These are phyloP conservation scores for Hypsizygus marmoreus DNA, from an alignment of 768 basidiomycete species.

Conservation along the genomic window DNA sequence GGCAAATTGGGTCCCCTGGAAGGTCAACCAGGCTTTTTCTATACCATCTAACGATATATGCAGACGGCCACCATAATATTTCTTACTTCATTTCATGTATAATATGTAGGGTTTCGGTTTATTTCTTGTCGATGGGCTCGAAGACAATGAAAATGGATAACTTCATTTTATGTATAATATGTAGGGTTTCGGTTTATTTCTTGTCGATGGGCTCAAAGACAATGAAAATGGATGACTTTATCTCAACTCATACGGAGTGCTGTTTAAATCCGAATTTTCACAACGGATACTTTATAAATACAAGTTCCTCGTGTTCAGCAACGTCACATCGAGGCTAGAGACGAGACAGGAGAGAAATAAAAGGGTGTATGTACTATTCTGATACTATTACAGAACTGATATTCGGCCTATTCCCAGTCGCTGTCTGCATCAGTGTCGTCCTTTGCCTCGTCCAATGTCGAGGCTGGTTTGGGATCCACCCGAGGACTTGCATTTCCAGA, in stretches of 20 bases:
- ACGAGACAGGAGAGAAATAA: too few relatives aligned
- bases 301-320: too few relatives aligned
- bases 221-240: background rate
- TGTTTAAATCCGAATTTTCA: too few relatives aligned
- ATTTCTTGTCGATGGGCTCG: too few relatives aligned
- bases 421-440: conserved; percentile 50
- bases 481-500: conserved; percentile 51
- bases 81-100: background rate
- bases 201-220: background rate
- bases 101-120: background rate
- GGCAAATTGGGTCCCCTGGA: conserved; percentile 34
- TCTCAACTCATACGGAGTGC: too few relatives aligned
- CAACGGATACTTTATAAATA: too few relatives aligned
- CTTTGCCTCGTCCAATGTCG: conserved; percentile 27
- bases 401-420: conserved; percentile 60
- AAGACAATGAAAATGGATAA: too few relatives aligned
- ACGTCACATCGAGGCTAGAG: too few relatives aligned
- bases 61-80: too few relatives aligned
- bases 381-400: background rate
- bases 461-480: conserved; percentile 30
- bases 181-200: background rate
- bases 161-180: background rate
- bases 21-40: conserved; percentile 40
- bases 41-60: conserved; percentile 39
- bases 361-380: too few relatives aligned